Conservation (phyloP, 208 protist genomes). For the Porcisia deanei region DNA sequence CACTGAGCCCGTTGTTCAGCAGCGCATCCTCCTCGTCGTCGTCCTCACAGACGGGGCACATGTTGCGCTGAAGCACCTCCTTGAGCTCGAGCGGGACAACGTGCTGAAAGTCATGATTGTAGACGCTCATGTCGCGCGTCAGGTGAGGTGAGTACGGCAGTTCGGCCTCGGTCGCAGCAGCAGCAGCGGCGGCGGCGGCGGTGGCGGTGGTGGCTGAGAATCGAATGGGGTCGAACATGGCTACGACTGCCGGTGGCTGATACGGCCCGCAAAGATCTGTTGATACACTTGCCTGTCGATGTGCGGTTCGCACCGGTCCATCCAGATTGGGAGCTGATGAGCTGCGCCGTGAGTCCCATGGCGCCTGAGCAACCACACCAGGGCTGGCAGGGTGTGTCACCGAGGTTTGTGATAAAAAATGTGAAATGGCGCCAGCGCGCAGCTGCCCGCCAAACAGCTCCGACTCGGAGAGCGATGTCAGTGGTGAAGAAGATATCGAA, state of each 20-base stretch:
- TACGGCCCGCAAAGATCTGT: neutral
- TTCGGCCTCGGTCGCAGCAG: neutral
- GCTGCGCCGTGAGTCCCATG: neutral
- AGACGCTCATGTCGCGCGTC: constrained; percentile 18
- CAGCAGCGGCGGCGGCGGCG: neutral
- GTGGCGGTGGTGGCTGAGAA: neutral
- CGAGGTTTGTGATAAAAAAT: neutral
- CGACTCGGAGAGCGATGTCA: constrained; percentile 31
- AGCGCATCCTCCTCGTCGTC: constrained; percentile 22
- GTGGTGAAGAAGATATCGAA: constrained; percentile 1
- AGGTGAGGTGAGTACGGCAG: neutral
- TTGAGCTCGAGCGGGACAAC: constrained; percentile 37
- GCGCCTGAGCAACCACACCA: neutral
- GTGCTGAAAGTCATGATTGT: constrained; percentile 53
- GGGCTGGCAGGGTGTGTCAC: neutral
- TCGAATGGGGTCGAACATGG: neutral
- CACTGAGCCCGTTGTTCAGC: constrained; percentile 18
- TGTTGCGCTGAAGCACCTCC: constrained; percentile 34
- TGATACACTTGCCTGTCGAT: neutral
- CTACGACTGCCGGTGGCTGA: neutral
- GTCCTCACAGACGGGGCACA: constrained; percentile 32
- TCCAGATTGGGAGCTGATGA: neutral
- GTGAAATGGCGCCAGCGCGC: constrained; percentile 5
- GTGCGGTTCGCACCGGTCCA: no score
- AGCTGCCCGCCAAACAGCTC: constrained; percentile 27